phyloP scores from a whole-genome alignment of 495 filamentous ascomycete genomes.

The Aspergillus indologenus region DNA sequence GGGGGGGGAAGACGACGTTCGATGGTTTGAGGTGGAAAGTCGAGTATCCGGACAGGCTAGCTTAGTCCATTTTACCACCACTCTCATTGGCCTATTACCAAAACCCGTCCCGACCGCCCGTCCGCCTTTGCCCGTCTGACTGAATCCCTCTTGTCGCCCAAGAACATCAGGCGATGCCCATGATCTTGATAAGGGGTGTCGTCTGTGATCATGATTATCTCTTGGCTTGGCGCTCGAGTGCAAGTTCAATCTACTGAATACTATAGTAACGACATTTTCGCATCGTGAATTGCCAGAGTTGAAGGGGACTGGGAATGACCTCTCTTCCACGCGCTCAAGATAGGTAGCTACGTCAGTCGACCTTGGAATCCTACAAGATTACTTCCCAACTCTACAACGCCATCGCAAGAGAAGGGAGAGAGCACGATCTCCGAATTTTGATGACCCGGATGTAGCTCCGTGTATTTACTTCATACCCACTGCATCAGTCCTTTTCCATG shows the following conservation, averaged over 20 bases:
- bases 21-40: slow-evolving; percentile 45
- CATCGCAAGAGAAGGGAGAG: background rate
- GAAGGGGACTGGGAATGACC: background rate
- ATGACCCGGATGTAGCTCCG: slow-evolving; percentile 17
- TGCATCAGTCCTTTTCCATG: slow-evolving; percentile 15
- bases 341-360: background rate
- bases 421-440: background rate
- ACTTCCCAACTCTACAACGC: background rate
- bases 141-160: background rate
- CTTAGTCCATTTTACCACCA: slow-evolving; percentile 34
- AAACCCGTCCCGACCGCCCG: slow-evolving; percentile 14
- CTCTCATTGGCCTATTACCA: slow-evolving; percentile 34
- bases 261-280: too few species aligned
- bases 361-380: too few species aligned
- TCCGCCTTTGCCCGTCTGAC: slow-evolving; percentile 3
- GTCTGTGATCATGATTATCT: background rate
- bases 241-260: background rate
- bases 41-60: slow-evolving; percentile 42
- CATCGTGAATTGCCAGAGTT: background rate
- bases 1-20: slow-evolving; percentile 39
- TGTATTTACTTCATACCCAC: slow-evolving; percentile 27
- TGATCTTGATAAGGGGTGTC: background rate
- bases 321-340: background rate
- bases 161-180: slow-evolving; percentile 22
- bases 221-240: background rate